Conservation (phyloP, 2,329 filamentous ascomycete species). For the Fusarium odoratissimum region DNA sequence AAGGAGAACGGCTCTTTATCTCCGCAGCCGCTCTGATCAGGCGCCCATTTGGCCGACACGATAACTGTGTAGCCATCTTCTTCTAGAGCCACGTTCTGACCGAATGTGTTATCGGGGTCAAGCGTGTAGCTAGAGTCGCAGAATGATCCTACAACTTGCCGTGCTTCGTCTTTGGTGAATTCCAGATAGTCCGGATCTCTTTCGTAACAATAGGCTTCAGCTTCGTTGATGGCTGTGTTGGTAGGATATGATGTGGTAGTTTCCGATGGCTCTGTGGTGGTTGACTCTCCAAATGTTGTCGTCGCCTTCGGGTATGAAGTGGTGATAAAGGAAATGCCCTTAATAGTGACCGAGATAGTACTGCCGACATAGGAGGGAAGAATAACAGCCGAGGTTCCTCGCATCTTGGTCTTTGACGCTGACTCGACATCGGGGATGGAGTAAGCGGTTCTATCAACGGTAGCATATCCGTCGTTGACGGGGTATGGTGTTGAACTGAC, state of each 20-base stretch:
- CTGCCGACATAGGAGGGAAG: neutral
- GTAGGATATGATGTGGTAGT: constrained; percentile 8
- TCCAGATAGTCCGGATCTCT: neutral
- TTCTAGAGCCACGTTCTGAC: constrained; percentile 2
- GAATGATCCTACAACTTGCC: constrained; percentile 8
- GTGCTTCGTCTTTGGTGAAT: neutral
- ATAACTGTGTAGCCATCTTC: constrained; percentile 9
- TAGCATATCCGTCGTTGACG: constrained; percentile 12
- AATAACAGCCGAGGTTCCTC: neutral
- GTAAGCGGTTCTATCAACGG: constrained; percentile 13
- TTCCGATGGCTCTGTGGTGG: neutral
- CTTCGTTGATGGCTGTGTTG: constrained; percentile 1
- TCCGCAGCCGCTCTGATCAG: constrained; percentile 15
- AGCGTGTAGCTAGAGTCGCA: constrained; percentile 17
- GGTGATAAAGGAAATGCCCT: neutral
- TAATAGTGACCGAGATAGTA: neutral
- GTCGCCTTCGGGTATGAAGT: neutral
- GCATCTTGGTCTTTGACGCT: neutral
- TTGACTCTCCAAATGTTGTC: neutral
- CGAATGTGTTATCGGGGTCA: constrained; percentile 1
- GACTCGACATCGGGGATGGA: neutral
- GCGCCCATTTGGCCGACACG: constrained; percentile 14
- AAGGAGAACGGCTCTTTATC: constrained; percentile 9
- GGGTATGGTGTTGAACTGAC: neutral
- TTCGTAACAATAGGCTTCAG: constrained; percentile 11